phyloP scores from a whole-genome alignment of 805 yeast species.

The Myxozyma sirexii region DNA sequence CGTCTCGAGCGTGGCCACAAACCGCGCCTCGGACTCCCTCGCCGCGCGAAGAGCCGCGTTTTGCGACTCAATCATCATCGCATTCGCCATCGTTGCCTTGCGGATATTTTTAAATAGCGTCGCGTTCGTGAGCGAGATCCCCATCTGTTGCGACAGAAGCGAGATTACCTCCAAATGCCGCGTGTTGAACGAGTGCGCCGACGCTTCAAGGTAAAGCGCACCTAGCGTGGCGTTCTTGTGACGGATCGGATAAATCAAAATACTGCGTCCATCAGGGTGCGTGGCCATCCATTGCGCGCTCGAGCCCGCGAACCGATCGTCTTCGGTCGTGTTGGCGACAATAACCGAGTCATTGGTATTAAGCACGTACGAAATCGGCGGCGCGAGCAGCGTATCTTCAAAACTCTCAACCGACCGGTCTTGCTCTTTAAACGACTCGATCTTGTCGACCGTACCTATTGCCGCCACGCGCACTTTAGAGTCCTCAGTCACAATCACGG shows the following conservation, averaged over 20 bases:
- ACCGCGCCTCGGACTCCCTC: conserved; percentile 34
- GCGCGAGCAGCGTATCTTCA: conserved; percentile 6
- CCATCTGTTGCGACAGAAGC: conserved; percentile 35
- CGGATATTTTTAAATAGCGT: conserved; percentile 32
- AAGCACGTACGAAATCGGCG: conserved; percentile 24
- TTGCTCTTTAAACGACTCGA: conserved; percentile 17
- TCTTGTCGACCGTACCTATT: conserved; percentile 21
- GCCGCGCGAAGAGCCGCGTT: conserved; percentile 30
- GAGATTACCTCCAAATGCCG: conserved; percentile 33
- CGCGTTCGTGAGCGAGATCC: conserved; percentile 36
- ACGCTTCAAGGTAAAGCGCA: conserved; percentile 34
- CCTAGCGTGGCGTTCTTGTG: conserved; percentile 32
- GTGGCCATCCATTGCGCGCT: conserved; percentile 18
- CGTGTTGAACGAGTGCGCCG: conserved; percentile 33
- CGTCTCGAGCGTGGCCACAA: conserved; percentile 34
- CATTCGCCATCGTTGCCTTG: conserved; percentile 35
- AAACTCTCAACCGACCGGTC: conserved; percentile 17
- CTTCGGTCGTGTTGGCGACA: conserved; percentile 23
- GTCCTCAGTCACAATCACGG: conserved; percentile 31
- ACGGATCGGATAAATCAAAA: conserved; percentile 32
- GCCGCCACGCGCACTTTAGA: conserved; percentile 29
- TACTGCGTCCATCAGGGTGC: conserved; percentile 30
- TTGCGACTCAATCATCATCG: conserved; percentile 35
- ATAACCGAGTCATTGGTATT: conserved; percentile 30
- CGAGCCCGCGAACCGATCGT: conserved; percentile 24